Evolutionary conservation across 1,284 basidiomycete species (phyloP).

Genomic region (Ganoderma resinaceum): DNA sequence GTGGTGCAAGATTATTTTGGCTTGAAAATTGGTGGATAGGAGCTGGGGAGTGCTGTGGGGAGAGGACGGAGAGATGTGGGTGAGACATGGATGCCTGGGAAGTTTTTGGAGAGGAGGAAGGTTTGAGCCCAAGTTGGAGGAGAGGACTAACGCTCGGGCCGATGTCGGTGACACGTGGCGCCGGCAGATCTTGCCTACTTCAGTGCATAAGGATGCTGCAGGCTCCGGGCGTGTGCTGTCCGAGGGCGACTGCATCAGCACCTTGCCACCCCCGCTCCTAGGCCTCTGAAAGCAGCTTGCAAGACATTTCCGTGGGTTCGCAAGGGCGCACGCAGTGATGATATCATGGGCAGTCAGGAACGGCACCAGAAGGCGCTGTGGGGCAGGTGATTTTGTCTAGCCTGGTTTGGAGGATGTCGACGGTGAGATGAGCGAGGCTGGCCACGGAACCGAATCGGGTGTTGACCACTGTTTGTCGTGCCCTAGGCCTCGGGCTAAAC

Average conservation of each 20-base stretch:
- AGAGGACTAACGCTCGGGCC: background rate
- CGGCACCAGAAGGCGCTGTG: conserved; percentile 1
- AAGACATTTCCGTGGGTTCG: background rate
- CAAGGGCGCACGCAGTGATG: conserved; percentile 1
- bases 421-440: background rate
- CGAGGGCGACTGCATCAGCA: background rate
- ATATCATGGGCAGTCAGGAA: conserved; percentile 13
- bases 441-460: conserved; percentile 24
- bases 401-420: conserved; percentile 5
- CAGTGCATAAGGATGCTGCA: conserved; percentile 1
- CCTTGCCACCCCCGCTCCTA: background rate
- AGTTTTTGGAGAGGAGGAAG: no score
- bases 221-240: background rate
- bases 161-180: conserved; percentile 15
- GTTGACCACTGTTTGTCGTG: conserved; percentile 31
- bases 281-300: background rate
- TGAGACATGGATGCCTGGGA: conserved; percentile 19
- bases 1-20: background rate
- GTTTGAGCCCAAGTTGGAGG: conserved; percentile 3
- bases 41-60: background rate
- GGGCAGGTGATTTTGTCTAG: background rate
- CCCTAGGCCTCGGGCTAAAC: conserved; percentile 20
- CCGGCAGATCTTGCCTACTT: no score
- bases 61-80: background rate
- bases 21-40: background rate